Evolutionary conservation across 169 alveolate genomes (phyloP).

Genomic region (Cyclospora cayetanensis): DNA sequence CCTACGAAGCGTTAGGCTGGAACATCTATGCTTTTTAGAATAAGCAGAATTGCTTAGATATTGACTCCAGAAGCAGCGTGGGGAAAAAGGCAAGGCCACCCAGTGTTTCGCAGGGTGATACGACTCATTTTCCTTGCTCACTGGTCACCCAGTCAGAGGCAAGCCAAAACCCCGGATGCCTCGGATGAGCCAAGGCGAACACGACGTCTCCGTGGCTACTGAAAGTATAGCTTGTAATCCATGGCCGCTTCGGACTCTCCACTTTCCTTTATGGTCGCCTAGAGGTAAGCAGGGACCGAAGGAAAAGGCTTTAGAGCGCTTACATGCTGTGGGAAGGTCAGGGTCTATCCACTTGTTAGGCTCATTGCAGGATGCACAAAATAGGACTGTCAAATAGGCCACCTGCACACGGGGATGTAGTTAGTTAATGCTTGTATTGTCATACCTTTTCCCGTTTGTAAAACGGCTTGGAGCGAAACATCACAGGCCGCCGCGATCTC

Average conservation of each 20-base stretch:
- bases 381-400: not conserved
- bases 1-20: no score
- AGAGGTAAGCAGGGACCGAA: not conserved
- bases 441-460: slow-evolving; percentile 31
- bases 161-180: no score
- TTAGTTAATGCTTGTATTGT: not conserved
- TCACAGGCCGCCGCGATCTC: slow-evolving; percentile 35
- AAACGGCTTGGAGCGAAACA: slow-evolving; percentile 49
- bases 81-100: no score
- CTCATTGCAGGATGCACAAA: not conserved
- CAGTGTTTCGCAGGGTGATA: no score
- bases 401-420: not conserved
- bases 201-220: not conserved
- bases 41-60: no score
- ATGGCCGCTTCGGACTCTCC: slow-evolving; percentile 51
- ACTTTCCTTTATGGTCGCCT: slow-evolving; percentile 28
- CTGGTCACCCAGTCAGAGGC: no score
- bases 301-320: not conserved
- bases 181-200: no score
- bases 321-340: not conserved
- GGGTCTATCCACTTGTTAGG: not conserved
- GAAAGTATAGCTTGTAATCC: slow-evolving; percentile 46
- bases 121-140: no score
- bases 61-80: no score
- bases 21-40: no score